phyloP scores from a whole-genome alignment of 768 basidiomycete species.

The Lentinula aciculospora region DNA sequence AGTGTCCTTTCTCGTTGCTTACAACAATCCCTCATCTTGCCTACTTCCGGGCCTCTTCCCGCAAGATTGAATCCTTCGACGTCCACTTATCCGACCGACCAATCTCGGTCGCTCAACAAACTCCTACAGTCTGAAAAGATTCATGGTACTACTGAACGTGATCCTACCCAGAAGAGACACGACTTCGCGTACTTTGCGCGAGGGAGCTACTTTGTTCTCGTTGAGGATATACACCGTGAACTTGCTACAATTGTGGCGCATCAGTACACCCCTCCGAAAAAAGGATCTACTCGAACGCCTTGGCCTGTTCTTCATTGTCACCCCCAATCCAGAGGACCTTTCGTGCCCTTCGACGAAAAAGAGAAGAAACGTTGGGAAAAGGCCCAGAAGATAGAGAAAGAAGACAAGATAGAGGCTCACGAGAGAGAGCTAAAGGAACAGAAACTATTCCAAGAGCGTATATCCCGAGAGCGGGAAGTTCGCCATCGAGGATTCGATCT shows the following conservation, averaged over 20 bases:
- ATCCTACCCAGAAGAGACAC: slow-evolving; percentile 81
- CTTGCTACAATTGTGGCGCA: slow-evolving; percentile 80
- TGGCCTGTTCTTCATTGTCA: slow-evolving; percentile 88
- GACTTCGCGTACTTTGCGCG: slow-evolving; percentile 86
- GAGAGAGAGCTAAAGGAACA: slow-evolving; percentile 25
- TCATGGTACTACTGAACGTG: slow-evolving; percentile 87
- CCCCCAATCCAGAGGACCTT: slow-evolving; percentile 67
- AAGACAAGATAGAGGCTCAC: slow-evolving; percentile 26
- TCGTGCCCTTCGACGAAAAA: slow-evolving; percentile 68
- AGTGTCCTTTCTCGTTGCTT: slow-evolving; percentile 70
- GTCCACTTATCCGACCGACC: slow-evolving; percentile 22
- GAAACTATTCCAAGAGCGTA: slow-evolving; percentile 26
- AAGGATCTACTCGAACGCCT: slow-evolving; percentile 47
- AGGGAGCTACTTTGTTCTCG: slow-evolving; percentile 71
- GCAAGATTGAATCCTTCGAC: slow-evolving; percentile 17
- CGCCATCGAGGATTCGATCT: slow-evolving; percentile 44
- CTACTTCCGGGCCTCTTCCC: slow-evolving; percentile 19
- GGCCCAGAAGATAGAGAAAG: slow-evolving; percentile 41
- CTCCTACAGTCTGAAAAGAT: slow-evolving; percentile 78
- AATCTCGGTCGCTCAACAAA: slow-evolving; percentile 49
- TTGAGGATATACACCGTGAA: slow-evolving; percentile 86
- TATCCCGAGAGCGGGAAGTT: slow-evolving; percentile 33
- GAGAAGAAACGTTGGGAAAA: slow-evolving; percentile 67
- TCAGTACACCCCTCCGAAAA: slow-evolving; percentile 65
- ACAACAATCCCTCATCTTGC: slow-evolving; percentile 22